These are phyloP conservation scores for Plasmodium vivax DNA, from an alignment of 169 alveolate species.

Conservation along the genomic window DNA sequence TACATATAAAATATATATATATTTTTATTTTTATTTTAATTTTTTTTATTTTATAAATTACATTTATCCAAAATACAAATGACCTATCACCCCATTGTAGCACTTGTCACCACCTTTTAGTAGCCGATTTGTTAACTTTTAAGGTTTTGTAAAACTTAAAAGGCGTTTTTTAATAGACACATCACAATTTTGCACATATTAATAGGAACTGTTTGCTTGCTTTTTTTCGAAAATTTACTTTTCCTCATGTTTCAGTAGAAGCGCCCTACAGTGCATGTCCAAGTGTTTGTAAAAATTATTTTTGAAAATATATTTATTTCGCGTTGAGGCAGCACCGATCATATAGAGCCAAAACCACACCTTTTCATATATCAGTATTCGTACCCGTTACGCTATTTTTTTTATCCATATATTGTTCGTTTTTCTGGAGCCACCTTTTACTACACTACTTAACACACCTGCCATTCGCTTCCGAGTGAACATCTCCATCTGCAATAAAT, in stretches of 20 bases:
- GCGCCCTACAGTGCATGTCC: neutral
- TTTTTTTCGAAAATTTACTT: neutral
- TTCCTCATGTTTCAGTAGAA: neutral
- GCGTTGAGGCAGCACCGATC: neutral
- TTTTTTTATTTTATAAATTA: neutral
- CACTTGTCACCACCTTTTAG: neutral
- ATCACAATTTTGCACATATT: neutral
- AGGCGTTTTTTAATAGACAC: neutral
- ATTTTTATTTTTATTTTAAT: neutral
- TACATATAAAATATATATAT: neutral
- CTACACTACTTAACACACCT: neutral
- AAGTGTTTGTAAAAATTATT: neutral
- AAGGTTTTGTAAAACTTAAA: neutral
- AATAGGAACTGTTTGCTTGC: constrained; percentile 1
- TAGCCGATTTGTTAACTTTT: neutral
- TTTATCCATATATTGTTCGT: neutral
- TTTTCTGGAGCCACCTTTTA: neutral
- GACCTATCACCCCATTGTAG: neutral
- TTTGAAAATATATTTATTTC: neutral
- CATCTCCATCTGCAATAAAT: neutral
- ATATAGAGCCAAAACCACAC: neutral
- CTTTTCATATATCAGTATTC: neutral
- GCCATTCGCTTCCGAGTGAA: neutral
- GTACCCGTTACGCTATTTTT: neutral
- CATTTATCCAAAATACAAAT: neutral